Evolutionary conservation across 495 filamentous ascomycete genomes (phyloP).

Genomic region (Aspergillus sparsus): DNA sequence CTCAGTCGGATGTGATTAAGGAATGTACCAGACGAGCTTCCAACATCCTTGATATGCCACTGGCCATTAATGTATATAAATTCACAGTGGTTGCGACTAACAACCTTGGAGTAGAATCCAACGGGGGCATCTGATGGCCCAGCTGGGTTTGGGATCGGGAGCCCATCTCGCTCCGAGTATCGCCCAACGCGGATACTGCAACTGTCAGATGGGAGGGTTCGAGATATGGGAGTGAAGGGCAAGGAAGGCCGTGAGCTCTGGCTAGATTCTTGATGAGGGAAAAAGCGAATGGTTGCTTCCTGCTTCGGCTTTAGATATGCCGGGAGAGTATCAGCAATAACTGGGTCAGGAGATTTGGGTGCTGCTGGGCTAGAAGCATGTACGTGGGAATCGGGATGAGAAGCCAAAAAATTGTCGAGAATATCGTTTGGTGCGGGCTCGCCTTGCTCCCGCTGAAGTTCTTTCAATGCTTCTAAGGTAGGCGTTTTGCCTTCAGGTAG

Average conservation of each 20-base stretch:
- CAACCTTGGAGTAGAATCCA: conserved; percentile 98
- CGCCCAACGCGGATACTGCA: conserved; percentile 90
- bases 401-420: no score
- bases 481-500: no score
- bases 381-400: conserved; percentile 27
- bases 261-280: conserved; percentile 82
- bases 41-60: conserved; percentile 97
- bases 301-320: conserved; percentile 30
- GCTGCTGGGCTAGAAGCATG: conserved; percentile 29
- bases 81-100: conserved; percentile 94
- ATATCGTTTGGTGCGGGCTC: no score
- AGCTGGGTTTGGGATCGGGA: conserved; percentile 59
- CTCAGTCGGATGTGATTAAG: conserved; percentile 97
- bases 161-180: conserved; percentile 85
- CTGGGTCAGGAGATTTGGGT: conserved; percentile 27
- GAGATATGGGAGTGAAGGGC: conserved; percentile 76
- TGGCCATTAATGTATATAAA: conserved; percentile 87
- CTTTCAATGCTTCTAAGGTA: no score
- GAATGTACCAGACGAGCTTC: conserved; percentile 94
- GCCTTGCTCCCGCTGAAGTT: no score
- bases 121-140: conserved; percentile 81
- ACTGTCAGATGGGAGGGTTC: conserved; percentile 77
- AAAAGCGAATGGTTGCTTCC: conserved; percentile 78
- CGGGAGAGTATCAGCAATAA: conserved; percentile 22
- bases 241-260: conserved; percentile 75